These are phyloP conservation scores for Picea engelmannii DNA, from an alignment of 83 land plant species.

Conservation along the genomic window DNA sequence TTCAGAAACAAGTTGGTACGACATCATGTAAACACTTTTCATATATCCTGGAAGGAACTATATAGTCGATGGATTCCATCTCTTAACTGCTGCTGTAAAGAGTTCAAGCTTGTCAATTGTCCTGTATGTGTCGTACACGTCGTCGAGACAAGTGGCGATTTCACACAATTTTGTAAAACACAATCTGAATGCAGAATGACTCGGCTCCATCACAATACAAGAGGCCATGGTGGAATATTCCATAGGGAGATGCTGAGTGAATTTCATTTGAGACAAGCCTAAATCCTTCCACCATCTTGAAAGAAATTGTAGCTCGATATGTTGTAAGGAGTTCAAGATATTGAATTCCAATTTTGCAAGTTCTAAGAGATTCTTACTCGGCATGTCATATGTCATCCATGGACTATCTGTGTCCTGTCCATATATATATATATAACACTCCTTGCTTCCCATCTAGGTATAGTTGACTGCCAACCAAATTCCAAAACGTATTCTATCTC, in stretches of 20 bases:
- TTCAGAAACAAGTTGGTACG: constrained; percentile 22
- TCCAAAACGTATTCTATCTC: background rate
- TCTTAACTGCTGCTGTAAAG: too few relatives aligned
- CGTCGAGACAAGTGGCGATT: too few relatives aligned
- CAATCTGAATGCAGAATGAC: too few relatives aligned
- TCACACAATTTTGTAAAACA: too few relatives aligned
- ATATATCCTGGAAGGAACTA: constrained; percentile 39
- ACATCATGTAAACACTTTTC: constrained; percentile 34
- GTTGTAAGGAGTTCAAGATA: constrained; percentile 31
- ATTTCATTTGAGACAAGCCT: too few relatives aligned
- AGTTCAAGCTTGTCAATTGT: background rate
- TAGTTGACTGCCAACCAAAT: background rate
- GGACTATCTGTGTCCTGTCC: background rate
- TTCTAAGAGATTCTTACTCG: constrained; percentile 20
- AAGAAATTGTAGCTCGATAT: constrained; percentile 21
- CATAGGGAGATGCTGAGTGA: too few relatives aligned
- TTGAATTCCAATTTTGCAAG: constrained; percentile 42
- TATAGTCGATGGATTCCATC: too few relatives aligned
- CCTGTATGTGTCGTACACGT: too few relatives aligned
- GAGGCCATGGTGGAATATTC: too few relatives aligned
- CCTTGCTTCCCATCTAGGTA: constrained; percentile 1
- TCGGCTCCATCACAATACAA: too few relatives aligned
- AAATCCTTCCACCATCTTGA: too few relatives aligned
- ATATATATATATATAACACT: background rate
- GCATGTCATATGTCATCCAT: background rate